These are phyloP conservation scores for Phytophthora crassamura DNA, from an alignment of 352 stramenopile species.

Conservation along the genomic window DNA sequence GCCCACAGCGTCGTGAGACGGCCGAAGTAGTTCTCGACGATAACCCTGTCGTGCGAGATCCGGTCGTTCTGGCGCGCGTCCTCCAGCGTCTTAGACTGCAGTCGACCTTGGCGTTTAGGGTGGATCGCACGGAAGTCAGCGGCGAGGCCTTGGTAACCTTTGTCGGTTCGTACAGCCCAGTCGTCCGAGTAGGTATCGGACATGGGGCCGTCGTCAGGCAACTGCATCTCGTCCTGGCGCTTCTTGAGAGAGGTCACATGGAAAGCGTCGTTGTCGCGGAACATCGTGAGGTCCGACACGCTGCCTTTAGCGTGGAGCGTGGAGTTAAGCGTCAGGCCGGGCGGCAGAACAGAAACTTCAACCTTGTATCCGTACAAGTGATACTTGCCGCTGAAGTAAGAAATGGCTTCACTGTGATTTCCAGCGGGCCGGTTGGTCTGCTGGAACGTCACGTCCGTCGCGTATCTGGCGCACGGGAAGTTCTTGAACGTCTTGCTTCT, in stretches of 20 bases:
- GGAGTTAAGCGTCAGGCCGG: neutral
- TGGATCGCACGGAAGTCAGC: slow-evolving; percentile 4
- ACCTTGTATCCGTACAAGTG: slow-evolving; percentile 2
- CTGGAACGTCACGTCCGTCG: slow-evolving; percentile 10
- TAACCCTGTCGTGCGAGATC: slow-evolving; percentile 26
- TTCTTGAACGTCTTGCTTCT: slow-evolving; percentile 3
- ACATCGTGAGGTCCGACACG: slow-evolving; percentile 8
- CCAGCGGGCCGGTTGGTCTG: neutral
- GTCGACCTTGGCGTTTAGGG: slow-evolving; percentile 1
- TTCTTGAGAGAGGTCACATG: slow-evolving; percentile 3
- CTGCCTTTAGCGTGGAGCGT: neutral
- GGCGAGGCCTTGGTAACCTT: slow-evolving; percentile 6
- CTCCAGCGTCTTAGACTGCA: slow-evolving; percentile 1
- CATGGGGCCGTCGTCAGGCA: neutral
- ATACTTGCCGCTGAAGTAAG: slow-evolving; percentile 7
- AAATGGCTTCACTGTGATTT: neutral
- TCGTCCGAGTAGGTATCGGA: neutral
- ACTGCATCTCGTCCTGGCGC: neutral
- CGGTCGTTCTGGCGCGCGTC: slow-evolving; percentile 19
- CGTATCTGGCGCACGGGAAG: slow-evolving; percentile 2
- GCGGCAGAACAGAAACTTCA: neutral
- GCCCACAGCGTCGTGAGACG: slow-evolving; percentile 15
- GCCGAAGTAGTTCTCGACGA: slow-evolving; percentile 33
- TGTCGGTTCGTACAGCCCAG: slow-evolving; percentile 3
- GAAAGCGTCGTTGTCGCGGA: slow-evolving; percentile 2